phyloP scores from a whole-genome alignment of 352 stramenopile genomes.

The Phytopythium delawarense region DNA sequence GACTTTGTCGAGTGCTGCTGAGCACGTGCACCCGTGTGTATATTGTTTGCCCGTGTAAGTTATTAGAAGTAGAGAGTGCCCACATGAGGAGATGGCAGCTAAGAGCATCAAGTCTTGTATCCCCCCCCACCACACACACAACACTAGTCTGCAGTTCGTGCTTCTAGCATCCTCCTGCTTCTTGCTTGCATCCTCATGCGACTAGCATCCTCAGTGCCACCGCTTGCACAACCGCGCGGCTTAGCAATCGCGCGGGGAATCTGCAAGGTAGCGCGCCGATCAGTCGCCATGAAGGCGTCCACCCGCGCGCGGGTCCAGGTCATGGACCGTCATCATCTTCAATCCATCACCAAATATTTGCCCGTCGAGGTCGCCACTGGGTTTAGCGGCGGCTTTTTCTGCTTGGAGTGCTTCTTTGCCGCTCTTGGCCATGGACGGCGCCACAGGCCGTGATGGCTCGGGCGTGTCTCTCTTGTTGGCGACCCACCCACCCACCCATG shows the following conservation, averaged over 20 bases:
- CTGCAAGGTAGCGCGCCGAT: too few relatives aligned
- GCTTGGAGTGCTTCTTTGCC: constrained; percentile 2
- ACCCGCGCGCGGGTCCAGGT: neutral
- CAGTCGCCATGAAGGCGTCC: too few relatives aligned
- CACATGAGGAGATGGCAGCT: neutral
- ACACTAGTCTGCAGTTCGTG: too few relatives aligned
- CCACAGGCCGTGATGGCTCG: neutral
- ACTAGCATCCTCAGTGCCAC: too few relatives aligned
- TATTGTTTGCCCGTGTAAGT: constrained; percentile 5
- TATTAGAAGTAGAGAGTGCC: constrained; percentile 9
- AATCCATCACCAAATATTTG: neutral
- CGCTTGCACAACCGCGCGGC: neutral
- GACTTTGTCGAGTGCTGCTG: constrained; percentile 58
- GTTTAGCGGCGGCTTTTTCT: neutral
- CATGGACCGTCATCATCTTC: neutral
- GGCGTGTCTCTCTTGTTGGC: constrained; percentile 13
- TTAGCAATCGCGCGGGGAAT: neutral
- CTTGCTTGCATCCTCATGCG: too few relatives aligned
- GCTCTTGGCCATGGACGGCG: neutral
- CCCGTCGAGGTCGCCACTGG: neutral
- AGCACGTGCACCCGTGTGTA: neutral
- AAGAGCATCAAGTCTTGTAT: neutral
- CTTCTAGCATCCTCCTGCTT: too few relatives aligned
- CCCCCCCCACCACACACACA: too few relatives aligned
- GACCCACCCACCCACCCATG: neutral